A percentile compares a stretch with the other conserved stretches of the same genome.
These are phyloP conservation scores for Tulasnella calospora DNA, from an alignment of 768 basidiomycete species.

Conservation along the genomic window DNA sequence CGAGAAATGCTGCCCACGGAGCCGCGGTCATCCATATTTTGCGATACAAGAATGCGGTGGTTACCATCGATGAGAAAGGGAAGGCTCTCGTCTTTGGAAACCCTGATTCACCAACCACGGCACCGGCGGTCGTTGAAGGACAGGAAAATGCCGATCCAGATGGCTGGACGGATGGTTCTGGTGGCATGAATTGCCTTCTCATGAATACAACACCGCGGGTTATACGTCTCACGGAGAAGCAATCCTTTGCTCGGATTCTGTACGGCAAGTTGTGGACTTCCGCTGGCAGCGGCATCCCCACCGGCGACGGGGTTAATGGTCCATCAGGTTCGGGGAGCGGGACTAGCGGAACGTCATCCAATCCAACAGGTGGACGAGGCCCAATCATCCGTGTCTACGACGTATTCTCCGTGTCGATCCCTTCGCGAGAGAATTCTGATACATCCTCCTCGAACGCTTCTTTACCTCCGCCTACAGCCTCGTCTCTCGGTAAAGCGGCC, in stretches of 20 bases:
- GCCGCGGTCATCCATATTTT: slow-evolving; percentile 68
- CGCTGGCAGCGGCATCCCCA: slow-evolving; percentile 34
- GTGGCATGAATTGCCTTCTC: slow-evolving; percentile 39
- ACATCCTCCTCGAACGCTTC: neutral
- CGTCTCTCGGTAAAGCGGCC: slow-evolving; percentile 44
- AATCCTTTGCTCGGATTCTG: slow-evolving; percentile 70
- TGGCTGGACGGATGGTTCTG: slow-evolving; percentile 33
- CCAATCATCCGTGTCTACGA: slow-evolving; percentile 83
- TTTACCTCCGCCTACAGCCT: slow-evolving; percentile 12
- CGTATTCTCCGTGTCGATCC: slow-evolving; percentile 34
- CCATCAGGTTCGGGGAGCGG: slow-evolving; percentile 39
- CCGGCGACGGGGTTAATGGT: slow-evolving; percentile 36
- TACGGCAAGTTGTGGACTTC: slow-evolving; percentile 82
- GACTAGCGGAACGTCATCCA: slow-evolving; percentile 31
- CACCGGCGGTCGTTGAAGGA: neutral
- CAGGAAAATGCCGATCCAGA: slow-evolving; percentile 40
- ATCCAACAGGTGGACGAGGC: slow-evolving; percentile 38
- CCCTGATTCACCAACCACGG: neutral
- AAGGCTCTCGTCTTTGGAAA: slow-evolving; percentile 66
- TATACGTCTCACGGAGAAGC: slow-evolving; percentile 66
- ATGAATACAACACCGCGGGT: slow-evolving; percentile 34
- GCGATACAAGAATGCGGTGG: slow-evolving; percentile 62
- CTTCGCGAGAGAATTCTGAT: slow-evolving; percentile 22
- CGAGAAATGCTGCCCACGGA: slow-evolving; percentile 59
- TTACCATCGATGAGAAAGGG: slow-evolving; percentile 79